These are phyloP conservation scores for Arachis hypogaea DNA, from an alignment of 306 rosid genomes.

Conservation along the genomic window DNA sequence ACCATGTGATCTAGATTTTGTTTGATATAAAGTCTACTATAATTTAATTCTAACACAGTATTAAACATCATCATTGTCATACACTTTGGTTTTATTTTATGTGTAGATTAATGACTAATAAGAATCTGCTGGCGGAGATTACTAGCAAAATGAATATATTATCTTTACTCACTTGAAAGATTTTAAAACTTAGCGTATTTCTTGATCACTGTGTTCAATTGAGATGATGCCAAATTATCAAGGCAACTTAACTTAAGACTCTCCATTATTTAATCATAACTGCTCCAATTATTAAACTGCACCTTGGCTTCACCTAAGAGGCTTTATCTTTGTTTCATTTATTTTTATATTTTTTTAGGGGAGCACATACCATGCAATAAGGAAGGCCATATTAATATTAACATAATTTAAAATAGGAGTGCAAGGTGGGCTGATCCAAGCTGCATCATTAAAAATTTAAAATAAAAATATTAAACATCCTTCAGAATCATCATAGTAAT, in stretches of 20 bases:
- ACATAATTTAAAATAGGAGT: background rate
- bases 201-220: slow-evolving; percentile 28
- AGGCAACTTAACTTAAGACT: slow-evolving; percentile 5
- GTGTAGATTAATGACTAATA: background rate
- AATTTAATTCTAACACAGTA: slow-evolving; percentile 14
- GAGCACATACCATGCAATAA: background rate
- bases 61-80: background rate
- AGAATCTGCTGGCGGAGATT: slow-evolving; percentile 17
- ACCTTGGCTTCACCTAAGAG: slow-evolving; percentile 6
- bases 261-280: slow-evolving; percentile 20
- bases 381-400: background rate
- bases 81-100: slow-evolving; percentile 25
- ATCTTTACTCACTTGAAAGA: slow-evolving; percentile 30
- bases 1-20: slow-evolving; percentile 32
- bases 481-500: slow-evolving; percentile 9
- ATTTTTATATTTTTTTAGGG: background rate
- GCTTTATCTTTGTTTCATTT: background rate
- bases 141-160: slow-evolving; percentile 28
- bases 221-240: slow-evolving; percentile 32
- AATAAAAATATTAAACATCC: background rate
- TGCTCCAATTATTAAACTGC: slow-evolving; percentile 10
- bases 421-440: background rate
- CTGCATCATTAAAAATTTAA: background rate
- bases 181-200: slow-evolving; percentile 24
- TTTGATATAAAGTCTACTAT: slow-evolving; percentile 1